These are phyloP conservation scores for Syncephalastrum sp. DNA, from an alignment of 371 early-diverging fungal genomes.

Conservation along the genomic window DNA sequence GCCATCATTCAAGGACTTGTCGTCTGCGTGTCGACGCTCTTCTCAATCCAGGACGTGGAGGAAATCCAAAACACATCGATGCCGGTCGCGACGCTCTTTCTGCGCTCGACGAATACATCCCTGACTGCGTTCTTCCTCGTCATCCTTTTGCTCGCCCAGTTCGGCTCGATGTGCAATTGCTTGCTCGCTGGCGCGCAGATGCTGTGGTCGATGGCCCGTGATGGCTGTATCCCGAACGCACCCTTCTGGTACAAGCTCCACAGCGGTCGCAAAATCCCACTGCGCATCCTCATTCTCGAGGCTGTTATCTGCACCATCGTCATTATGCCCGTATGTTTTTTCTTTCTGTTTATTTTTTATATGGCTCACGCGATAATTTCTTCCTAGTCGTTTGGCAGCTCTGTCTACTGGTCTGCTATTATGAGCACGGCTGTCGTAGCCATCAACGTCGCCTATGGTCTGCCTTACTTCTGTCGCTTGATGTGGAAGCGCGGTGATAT, in stretches of 20 bases:
- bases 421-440: slow-evolving; percentile 26
- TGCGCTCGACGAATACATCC: slow-evolving; percentile 15
- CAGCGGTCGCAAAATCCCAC: slow-evolving; percentile 14
- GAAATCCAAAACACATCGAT: slow-evolving; percentile 13
- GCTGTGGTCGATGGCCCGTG: slow-evolving; percentile 28
- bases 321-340: slow-evolving; percentile 27
- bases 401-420: slow-evolving; percentile 24
- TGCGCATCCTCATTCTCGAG: slow-evolving; percentile 16
- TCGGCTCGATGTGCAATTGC: slow-evolving; percentile 20
- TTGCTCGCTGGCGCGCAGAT: slow-evolving; percentile 19
- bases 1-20: slow-evolving; percentile 36
- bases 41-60: slow-evolving; percentile 43
- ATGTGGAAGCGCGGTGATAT: slow-evolving; percentile 20
- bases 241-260: slow-evolving; percentile 22
- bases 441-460: slow-evolving; percentile 25
- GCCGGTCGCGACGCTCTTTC: slow-evolving; percentile 23
- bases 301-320: slow-evolving; percentile 17
- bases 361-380: neutral
- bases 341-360: neutral
- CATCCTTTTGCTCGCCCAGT: slow-evolving; percentile 20
- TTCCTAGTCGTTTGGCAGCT: slow-evolving; percentile 18
- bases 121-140: slow-evolving; percentile 24
- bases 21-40: slow-evolving; percentile 31
- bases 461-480: slow-evolving; percentile 27
- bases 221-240: slow-evolving; percentile 21